phyloP scores from a whole-genome alignment of 495 filamentous ascomycete genomes.

The Lasiosphaeriaceae sp. region DNA sequence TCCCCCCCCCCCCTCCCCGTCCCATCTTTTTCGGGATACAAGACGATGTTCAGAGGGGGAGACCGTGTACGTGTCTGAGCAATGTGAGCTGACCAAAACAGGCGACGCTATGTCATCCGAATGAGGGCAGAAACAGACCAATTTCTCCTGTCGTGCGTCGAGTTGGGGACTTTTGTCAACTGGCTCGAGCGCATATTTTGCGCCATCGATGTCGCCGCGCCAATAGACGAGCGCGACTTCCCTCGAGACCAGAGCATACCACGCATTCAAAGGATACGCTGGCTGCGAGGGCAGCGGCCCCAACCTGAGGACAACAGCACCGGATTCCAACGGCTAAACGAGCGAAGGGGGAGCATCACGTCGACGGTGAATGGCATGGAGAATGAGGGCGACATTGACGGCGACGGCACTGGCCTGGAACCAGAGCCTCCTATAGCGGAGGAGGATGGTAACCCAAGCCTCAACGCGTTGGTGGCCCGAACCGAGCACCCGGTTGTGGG shows the following conservation, averaged over 20 bases:
- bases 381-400: conserved; percentile 12
- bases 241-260: conserved; percentile 53
- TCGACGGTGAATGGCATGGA: neutral
- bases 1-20: neutral
- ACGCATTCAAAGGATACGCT: conserved; percentile 38
- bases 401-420: neutral
- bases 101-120: conserved; percentile 56
- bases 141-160: conserved; percentile 54
- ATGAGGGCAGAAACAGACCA: conserved; percentile 61
- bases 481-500: conserved; percentile 23
- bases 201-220: conserved; percentile 59
- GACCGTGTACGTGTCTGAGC: neutral
- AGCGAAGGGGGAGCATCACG: conserved; percentile 9
- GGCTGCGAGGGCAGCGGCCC: conserved; percentile 28
- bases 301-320: conserved; percentile 21
- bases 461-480: conserved; percentile 8
- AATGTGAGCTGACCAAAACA: conserved; percentile 17
- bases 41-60: too few species aligned
- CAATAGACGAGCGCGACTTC: conserved; percentile 56
- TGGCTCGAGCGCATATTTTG: conserved; percentile 64
- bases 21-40: too few species aligned
- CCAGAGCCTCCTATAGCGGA: conserved; percentile 1
- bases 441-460: conserved; percentile 14
- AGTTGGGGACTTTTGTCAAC: conserved; percentile 49
- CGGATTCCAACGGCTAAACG: conserved; percentile 20